These are phyloP conservation scores for Galerina marginata DNA, from an alignment of 768 basidiomycete genomes.

Conservation along the genomic window DNA sequence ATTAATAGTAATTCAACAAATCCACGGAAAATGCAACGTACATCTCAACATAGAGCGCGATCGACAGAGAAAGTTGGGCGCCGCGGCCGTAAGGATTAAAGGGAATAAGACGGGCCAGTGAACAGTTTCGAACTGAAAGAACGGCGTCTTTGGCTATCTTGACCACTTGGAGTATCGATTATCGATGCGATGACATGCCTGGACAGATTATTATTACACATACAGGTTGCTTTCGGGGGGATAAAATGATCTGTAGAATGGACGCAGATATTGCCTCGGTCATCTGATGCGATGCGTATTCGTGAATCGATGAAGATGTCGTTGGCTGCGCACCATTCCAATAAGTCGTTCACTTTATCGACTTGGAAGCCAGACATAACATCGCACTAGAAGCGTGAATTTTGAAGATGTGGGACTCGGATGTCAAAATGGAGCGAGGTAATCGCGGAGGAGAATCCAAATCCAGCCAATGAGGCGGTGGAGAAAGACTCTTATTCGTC, in stretches of 20 bases:
- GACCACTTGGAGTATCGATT: slow-evolving; percentile 54
- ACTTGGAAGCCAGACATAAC: not conserved
- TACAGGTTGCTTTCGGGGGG: slow-evolving; percentile 41
- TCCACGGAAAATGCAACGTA: slow-evolving; percentile 28
- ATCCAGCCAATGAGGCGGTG: not conserved
- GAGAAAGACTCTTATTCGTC: too few relatives aligned
- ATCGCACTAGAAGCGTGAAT: not conserved
- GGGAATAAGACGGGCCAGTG: slow-evolving; percentile 48
- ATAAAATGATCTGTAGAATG: slow-evolving; percentile 39
- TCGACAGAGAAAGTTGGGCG: slow-evolving; percentile 63
- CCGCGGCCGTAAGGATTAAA: slow-evolving; percentile 57
- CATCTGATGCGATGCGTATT: slow-evolving; percentile 40
- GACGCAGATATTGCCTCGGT: slow-evolving; percentile 39
- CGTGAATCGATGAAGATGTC: slow-evolving; percentile 51
- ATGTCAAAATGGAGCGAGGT: too few relatives aligned
- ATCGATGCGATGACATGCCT: slow-evolving; percentile 6
- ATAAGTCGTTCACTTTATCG: slow-evolving; percentile 33
- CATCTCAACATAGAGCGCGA: slow-evolving; percentile 72
- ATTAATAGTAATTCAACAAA: slow-evolving; percentile 6
- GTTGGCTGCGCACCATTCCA: slow-evolving; percentile 56
- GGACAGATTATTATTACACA: slow-evolving; percentile 25
- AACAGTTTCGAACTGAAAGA: slow-evolving; percentile 64
- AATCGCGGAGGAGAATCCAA: too few relatives aligned
- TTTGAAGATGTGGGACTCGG: not conserved
- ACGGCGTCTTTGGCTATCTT: slow-evolving; percentile 67